Evolutionary conservation across 306 rosid genomes (phyloP).

Genomic region (Boehmeria nivea): DNA sequence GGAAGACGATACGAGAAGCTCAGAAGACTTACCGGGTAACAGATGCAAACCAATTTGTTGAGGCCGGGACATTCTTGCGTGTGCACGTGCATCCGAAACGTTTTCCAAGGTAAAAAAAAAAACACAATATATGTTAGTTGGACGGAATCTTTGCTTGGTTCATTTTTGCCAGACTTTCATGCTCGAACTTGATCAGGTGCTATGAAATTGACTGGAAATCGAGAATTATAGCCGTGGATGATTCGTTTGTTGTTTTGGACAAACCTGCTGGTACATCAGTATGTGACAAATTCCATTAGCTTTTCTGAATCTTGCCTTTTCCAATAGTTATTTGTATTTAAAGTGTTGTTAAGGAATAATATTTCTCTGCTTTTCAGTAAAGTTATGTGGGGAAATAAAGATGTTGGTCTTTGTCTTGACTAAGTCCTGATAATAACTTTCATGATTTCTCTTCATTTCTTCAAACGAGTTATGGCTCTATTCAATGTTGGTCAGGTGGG

Average conservation of each 20-base stretch:
- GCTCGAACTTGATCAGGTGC: slow-evolving; percentile 57
- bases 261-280: slow-evolving; percentile 94
- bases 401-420: not conserved
- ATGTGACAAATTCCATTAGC: slow-evolving; percentile 35
- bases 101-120: slow-evolving; percentile 62
- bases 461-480: too few species aligned
- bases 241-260: slow-evolving; percentile 79
- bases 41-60: slow-evolving; percentile 56
- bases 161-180: slow-evolving; percentile 15
- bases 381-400: not conserved
- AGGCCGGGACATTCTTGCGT: slow-evolving; percentile 72
- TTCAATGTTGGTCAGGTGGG: not conserved
- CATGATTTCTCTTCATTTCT: too few species aligned
- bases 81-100: slow-evolving; percentile 90
- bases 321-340: not conserved
- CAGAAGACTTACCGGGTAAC: slow-evolving; percentile 81
- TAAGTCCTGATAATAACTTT: too few species aligned
- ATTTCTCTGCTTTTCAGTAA: too few species aligned
- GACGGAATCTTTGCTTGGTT: not conserved
- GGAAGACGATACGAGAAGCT: slow-evolving; percentile 80
- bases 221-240: slow-evolving; percentile 67
- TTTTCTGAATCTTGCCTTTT: not conserved
- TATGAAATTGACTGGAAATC: slow-evolving; percentile 92
- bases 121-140: too few species aligned
- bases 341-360: too few species aligned